These are phyloP conservation scores for Leishmania amazonensis DNA, from an alignment of 208 protist species.

Conservation along the genomic window DNA sequence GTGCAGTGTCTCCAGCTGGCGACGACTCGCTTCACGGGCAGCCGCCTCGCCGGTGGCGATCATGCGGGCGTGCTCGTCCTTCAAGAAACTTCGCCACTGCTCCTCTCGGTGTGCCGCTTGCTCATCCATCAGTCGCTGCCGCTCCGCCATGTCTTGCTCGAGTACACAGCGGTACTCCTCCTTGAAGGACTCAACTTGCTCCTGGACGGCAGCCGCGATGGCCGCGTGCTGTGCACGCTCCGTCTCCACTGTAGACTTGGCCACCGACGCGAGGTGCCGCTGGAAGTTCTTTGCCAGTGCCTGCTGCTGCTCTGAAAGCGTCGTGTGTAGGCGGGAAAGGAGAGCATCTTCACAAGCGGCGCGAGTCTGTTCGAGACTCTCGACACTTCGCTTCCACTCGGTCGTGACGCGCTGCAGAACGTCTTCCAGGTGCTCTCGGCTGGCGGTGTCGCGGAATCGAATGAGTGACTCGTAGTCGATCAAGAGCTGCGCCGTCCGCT, in stretches of 20 bases:
- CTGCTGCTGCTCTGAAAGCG: constrained; percentile 11
- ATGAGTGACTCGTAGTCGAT: constrained; percentile 28
- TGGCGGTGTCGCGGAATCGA: constrained; percentile 15
- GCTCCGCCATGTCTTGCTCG: constrained; percentile 44
- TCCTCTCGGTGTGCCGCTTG: constrained; percentile 36
- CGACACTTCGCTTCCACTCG: constrained; percentile 24
- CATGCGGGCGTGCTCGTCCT: constrained; percentile 33
- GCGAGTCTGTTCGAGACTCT: constrained; percentile 22
- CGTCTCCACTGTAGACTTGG: constrained; percentile 9
- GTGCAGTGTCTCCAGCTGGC: constrained; percentile 53
- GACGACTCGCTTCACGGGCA: constrained; percentile 10
- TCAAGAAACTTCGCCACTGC: constrained; percentile 33
- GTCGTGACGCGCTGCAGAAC: constrained; percentile 20
- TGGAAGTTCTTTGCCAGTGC: constrained; percentile 2
- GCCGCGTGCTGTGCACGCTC: constrained; percentile 11
- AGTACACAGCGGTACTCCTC: constrained; percentile 49
- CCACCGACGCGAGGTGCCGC: constrained; percentile 3
- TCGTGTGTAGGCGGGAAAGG: constrained; percentile 1
- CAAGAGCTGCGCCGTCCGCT: constrained; percentile 23
- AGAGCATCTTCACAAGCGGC: constrained; percentile 5
- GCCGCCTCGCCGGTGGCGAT: constrained; percentile 18
- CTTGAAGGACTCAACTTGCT: constrained; percentile 52
- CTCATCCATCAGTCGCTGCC: constrained; percentile 35
- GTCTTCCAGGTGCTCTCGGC: constrained; percentile 15
- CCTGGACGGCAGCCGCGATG: constrained; percentile 39